Evolutionary conservation across 441 rosid genomes (phyloP), one percentile per base, ranked within the genome.

Genomic region (Populus hybrid): DNA sequence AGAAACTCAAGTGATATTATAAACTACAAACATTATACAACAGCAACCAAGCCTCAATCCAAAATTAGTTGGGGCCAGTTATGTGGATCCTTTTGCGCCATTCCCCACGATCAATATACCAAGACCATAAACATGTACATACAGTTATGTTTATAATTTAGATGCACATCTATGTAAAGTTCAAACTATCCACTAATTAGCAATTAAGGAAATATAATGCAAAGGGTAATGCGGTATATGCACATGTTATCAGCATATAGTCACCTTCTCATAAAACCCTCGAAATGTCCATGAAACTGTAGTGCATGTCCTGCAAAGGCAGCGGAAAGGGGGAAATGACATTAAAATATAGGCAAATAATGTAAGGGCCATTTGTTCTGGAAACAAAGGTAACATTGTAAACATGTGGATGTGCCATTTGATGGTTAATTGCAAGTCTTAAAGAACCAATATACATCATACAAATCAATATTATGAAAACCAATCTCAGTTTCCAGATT

Each of bases 201-300:
- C 23, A 35, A 24, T 66, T 35, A 69, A 34, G 57, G 21, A 18
- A 69, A 69, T 6, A 28, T 14, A 32, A 34, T 69, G 38, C 23
- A 28, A 6, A 4, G 30, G 34, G 69, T 12, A 66, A 26, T 2
- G 34, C 0, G 12, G 57, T 34, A n/a, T 6, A 63, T 74, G 30
- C 28, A 75, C 24, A 70, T 46, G 26, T 30, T 23, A 16, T 35
- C 66, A 81, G 16, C 35, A 32, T 69, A 68, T 72, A 71, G 79
- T 69, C 85, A 90, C 98, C 97, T 93, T 93, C 90, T 91, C 98
- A 71, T 93, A 93, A 87, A 93, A 93, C 74, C 82, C 85, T 79
- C 98, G 92, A 83, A 93, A 93, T 73, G 94, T 91, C 92, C 94
- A 91, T 73, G 97, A 90, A 79, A 91, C 91, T 64, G 98, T 90